Evolutionary conservation across 805 yeast genomes (phyloP), one percentile per base, ranked within the genome.

Genomic region (Grigorovia yakushimaensis): DNA sequence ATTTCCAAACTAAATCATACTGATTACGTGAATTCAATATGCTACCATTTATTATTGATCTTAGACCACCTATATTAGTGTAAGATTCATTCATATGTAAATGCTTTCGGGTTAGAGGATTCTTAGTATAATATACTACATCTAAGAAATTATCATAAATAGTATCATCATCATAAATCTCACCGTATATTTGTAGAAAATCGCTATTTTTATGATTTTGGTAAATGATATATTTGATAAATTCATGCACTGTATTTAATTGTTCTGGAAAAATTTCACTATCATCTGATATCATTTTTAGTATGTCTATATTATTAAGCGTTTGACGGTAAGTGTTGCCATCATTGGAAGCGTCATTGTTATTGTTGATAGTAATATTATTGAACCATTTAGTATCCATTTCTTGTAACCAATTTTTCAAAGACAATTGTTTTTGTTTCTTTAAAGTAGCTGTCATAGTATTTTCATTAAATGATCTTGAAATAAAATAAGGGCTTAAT

Each of bases 401-500:
- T 46, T 52, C 61, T 48, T 49, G 64, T n/a, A 49, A 52, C 65
- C 60, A 61, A 11, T 27, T 36, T 44, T 53, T 68, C 38, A 57
- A 46, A 21, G 52, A 57, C 33, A 46, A 51, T 45, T 43, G 55
- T 9, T 44, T 47, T 46, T 52, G 66, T 37, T 54, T 65, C 49
- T 43, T 63, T 43, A 60, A 38, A 8, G 47, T 56, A 19, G 60
- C 44, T 8, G 65, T 57, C 18, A 58, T 39, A 1, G 68, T 61
- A 19, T 59, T 55, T 37, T 58, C 58, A 47, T 63, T 64, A 42
- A 60, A 60, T 13, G 70, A 71, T 39, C 70, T 66, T 2, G 74
- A 70, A 47, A 59, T 69, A 55, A 57, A 67, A 62, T 52, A 80
- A 64, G 56, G 79, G 53, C 61, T 75, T 72, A 54, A 70, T 61